phyloP scores from a whole-genome alignment of 441 rosid species.

The Bruguiera hainesii region DNA sequence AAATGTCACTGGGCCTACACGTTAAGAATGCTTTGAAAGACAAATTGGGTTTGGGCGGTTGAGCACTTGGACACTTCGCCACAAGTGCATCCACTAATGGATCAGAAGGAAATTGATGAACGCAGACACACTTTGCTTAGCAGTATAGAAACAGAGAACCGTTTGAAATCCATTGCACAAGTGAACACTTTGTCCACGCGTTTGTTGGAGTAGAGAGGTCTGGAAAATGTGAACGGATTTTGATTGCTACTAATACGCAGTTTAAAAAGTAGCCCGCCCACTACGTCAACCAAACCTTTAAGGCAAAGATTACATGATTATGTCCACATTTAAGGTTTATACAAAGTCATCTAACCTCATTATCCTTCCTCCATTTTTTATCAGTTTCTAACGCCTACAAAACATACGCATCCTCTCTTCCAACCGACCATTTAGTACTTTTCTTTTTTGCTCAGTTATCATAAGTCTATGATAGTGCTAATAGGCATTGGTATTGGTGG shows the following conservation, averaged over 20 bases:
- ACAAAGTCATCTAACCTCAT: neutral
- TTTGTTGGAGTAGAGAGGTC: conserved; percentile 2
- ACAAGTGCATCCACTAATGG: no score
- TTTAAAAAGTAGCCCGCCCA: conserved; percentile 4
- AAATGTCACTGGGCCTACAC: no score
- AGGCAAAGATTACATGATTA: conserved; percentile 47
- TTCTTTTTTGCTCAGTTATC: no score
- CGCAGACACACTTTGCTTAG: conserved; percentile 6
- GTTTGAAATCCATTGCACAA: neutral
- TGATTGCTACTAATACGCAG: neutral
- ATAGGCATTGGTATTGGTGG: neutral
- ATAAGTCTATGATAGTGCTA: neutral
- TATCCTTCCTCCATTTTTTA: no score
- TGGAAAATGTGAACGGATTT: neutral
- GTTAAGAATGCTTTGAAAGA: no score
- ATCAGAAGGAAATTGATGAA: neutral
- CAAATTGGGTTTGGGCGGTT: no score
- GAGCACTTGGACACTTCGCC: no score
- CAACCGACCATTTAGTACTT: no score
- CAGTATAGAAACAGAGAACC: neutral
- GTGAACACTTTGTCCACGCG: conserved; percentile 6
- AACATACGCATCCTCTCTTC: no score
- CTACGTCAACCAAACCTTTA: conserved; percentile 30
- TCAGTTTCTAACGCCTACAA: no score
- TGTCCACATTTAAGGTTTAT: conserved; percentile 1